phyloP scores from a whole-genome alignment of 2,329 filamentous ascomycete genomes.

The Colletotrichum sp. region DNA sequence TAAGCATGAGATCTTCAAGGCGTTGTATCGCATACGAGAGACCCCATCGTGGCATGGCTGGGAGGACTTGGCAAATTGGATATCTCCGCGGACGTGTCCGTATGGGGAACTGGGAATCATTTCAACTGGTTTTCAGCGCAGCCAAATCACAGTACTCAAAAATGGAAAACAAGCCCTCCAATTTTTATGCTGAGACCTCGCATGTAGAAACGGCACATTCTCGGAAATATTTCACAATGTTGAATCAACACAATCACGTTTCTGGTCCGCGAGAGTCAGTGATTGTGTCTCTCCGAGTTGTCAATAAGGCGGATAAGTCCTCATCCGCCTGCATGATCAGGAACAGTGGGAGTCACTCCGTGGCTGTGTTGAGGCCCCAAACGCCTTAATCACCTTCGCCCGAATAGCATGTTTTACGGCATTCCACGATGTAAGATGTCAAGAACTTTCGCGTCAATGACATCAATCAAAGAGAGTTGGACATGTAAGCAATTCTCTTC shows the following conservation, averaged over 20 bases:
- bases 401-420: neutral
- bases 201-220: neutral
- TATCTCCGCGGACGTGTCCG: neutral
- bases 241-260: neutral
- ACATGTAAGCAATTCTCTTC: neutral
- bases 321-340: neutral
- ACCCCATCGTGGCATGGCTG: neutral
- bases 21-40: neutral
- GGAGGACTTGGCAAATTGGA: neutral
- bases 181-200: neutral
- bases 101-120: neutral
- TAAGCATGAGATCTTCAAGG: neutral
- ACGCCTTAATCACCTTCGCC: neutral
- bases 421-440: neutral
- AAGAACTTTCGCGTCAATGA: neutral
- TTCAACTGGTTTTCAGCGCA: neutral
- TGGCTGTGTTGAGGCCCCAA: neutral
- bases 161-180: neutral
- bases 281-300: neutral
- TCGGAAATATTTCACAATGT: neutral
- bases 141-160: accelerated
- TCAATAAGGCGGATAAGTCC: neutral
- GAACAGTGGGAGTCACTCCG: neutral
- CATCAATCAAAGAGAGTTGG: neutral
- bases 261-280: neutral